Base-by-base conservation (phyloP, 345 rosid genomes). In the Sisymbrium altissimum region DNA sequence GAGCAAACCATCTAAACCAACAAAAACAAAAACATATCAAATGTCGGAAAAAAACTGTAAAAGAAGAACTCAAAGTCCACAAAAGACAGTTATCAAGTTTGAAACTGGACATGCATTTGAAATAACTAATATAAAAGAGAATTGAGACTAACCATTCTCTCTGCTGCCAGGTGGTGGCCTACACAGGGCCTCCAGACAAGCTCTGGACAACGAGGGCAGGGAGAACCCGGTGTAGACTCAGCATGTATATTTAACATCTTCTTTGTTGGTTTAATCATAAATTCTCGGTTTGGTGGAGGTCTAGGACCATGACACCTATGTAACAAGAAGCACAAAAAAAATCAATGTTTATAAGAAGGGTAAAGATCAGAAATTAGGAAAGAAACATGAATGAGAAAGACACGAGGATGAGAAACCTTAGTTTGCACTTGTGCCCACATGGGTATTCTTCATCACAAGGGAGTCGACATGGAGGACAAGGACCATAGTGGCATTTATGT, bases 401-500 rank as follows among this genome's bases (percentile, higher is more conserved):
- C 30, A 29, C 7, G 29, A 61, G 53, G 15, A 41, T 40, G 50
- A 41, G 64, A 41, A 83, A 94, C 98, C 91, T 91, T 71, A 89
- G 82, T 57, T 80, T 85, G 83, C 98, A 94, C 68, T 73, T 83
- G 78, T 94, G 96, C 38, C 95, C 96, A 78, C 97, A 94, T 32
- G 85, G 84, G 75, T 83, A 94, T 68, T 86, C 96, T 85, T 87
- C 97, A 72, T 83, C 92, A 81, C 98, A 94, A 78, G 72, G 66
- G 77, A 86, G 79, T 78, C 81, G 83, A 73, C 98, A 94, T 23
- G 80, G 81, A 35, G 97, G 98, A 69, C 97, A 94, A 75, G 92
- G 87, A 73, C 97, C 97, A 78, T 94, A 89, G 77, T 94, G 98
- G 72, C 98, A 94, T 83, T 82, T 88, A 76, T 91, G 98, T 9